Conservation (phyloP, 257 asterid species). For the Capsicum rhomboideum region DNA sequence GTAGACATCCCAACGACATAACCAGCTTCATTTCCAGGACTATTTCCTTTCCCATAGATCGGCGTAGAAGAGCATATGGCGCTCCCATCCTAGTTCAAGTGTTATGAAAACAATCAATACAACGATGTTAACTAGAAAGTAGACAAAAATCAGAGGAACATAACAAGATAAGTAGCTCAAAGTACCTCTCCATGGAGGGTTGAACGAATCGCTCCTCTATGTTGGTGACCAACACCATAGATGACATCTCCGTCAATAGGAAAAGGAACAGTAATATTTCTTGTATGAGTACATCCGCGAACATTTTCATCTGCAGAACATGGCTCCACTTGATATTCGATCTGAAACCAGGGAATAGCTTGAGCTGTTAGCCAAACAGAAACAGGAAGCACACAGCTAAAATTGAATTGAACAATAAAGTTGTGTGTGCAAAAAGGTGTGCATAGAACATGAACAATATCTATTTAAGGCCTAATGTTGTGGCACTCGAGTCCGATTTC, state of each 20-base stretch:
- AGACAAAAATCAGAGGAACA: too few relatives aligned
- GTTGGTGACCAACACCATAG: too few relatives aligned
- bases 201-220: neutral
- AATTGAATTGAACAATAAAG: neutral
- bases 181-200: conserved; percentile 20
- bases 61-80: conserved; percentile 23
- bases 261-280: conserved; percentile 2
- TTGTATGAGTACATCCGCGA: neutral
- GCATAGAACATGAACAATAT: neutral
- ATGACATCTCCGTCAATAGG: neutral
- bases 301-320: conserved; percentile 2
- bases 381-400: neutral
- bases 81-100: conserved; percentile 17
- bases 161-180: neutral
- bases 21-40: too few relatives aligned
- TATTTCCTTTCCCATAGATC: conserved; percentile 17
- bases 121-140: neutral
- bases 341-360: conserved; percentile 4
- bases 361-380: neutral
- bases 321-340: conserved; percentile 13
- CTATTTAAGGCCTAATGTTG: too few relatives aligned
- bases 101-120: neutral
- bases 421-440: neutral
- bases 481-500: too few relatives aligned
- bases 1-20: too few relatives aligned